A percentile compares a stretch with the other conserved stretches of the same genome.
Conservation (phyloP, 1,284 basidiomycete species). For the Malassezia sympodialis region DNA sequence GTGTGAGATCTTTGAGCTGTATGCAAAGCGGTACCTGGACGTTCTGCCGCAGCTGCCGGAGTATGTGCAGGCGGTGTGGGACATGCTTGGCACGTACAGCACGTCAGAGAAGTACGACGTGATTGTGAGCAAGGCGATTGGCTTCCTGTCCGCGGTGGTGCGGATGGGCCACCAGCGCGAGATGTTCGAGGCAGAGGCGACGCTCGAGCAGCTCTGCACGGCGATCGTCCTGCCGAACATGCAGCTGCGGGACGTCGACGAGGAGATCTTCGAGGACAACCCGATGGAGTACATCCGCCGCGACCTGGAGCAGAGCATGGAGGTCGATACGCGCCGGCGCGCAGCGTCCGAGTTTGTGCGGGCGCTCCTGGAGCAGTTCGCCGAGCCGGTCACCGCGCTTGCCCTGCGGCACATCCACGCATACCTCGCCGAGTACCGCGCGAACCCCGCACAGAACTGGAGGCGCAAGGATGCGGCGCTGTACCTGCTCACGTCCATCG, state of each 20-base stretch:
- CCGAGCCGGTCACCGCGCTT: slow-evolving; percentile 71
- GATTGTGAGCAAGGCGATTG: slow-evolving; percentile 81
- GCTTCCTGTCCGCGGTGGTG: slow-evolving; percentile 85
- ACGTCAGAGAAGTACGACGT: slow-evolving; percentile 67
- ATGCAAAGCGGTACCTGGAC: slow-evolving; percentile 81
- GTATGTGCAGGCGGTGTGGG: slow-evolving; percentile 86
- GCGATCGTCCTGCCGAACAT: slow-evolving; percentile 92
- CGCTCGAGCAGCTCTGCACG: slow-evolving; percentile 71
- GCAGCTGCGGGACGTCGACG: slow-evolving; percentile 72
- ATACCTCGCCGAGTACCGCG: slow-evolving; percentile 59
- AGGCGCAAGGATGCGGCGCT: slow-evolving; percentile 92
- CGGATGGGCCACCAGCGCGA: slow-evolving; percentile 55
- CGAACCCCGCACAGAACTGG: slow-evolving; percentile 66
- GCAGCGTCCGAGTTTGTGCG: slow-evolving; percentile 86
- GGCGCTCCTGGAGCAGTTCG: slow-evolving; percentile 70
- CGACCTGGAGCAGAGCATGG: slow-evolving; percentile 61
- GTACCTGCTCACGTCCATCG: slow-evolving; percentile 81
- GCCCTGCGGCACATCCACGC: slow-evolving; percentile 70
- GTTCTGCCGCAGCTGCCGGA: slow-evolving; percentile 68
- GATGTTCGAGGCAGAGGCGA: slow-evolving; percentile 57
- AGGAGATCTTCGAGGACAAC: slow-evolving; percentile 94
- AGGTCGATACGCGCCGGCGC: slow-evolving; percentile 68
- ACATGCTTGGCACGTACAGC: slow-evolving; percentile 66
- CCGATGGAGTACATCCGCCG: slow-evolving; percentile 88
- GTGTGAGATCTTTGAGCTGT: slow-evolving; percentile 86